phyloP scores from a whole-genome alignment of 2,329 filamentous ascomycete species.

The Paecilomyces niveus region DNA sequence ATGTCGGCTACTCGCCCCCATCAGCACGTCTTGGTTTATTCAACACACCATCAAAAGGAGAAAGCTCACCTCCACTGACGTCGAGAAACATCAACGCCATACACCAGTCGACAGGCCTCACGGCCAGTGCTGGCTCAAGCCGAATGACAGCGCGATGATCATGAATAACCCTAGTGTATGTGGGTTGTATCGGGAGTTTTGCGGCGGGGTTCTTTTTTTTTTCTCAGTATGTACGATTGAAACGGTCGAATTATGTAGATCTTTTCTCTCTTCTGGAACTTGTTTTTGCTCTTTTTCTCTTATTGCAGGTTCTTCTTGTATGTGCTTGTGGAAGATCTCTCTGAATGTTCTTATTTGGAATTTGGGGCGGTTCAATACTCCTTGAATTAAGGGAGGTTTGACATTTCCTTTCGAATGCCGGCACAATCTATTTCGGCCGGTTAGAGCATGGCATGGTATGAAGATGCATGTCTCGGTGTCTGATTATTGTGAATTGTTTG shows the following conservation, averaged over 20 bases:
- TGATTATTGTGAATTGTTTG: background rate
- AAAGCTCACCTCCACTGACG: slow-evolving; percentile 23
- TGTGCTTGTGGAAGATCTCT: background rate
- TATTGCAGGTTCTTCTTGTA: background rate
- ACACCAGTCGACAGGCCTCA: slow-evolving; percentile 23
- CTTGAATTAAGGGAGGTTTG: background rate
- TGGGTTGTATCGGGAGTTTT: slow-evolving; percentile 9
- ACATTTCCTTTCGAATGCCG: background rate
- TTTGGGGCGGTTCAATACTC: background rate
- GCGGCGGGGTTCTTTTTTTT: background rate
- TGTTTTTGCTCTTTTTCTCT: background rate
- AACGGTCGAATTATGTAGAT: background rate
- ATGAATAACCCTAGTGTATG: background rate
- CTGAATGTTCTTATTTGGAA: background rate
- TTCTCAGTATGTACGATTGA: background rate
- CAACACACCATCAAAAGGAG: slow-evolving; percentile 20
- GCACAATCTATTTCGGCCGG: background rate
- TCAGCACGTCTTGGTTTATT: slow-evolving; percentile 28
- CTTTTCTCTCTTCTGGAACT: background rate
- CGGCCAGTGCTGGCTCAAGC: slow-evolving; percentile 21
- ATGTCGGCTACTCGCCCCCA: slow-evolving; percentile 26
- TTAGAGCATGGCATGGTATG: background rate
- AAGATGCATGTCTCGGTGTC: slow-evolving; percentile 1
- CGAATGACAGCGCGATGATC: slow-evolving; percentile 26
- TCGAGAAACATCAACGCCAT: slow-evolving; percentile 22